phyloP scores from a whole-genome alignment of 345 rosid species.

The Arabidopsis thaliana region DNA sequence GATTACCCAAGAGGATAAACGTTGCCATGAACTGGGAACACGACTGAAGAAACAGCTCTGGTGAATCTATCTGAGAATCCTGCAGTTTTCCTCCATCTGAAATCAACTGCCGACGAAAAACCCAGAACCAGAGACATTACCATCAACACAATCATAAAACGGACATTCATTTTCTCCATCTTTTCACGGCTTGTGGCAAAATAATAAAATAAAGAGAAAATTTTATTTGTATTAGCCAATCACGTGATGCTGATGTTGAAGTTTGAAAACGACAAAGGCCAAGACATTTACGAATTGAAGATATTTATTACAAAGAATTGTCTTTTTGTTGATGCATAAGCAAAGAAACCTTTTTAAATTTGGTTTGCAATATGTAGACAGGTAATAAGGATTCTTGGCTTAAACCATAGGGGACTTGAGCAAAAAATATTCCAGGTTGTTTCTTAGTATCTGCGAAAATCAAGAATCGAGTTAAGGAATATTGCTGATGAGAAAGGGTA shows the following conservation, averaged over 20 bases:
- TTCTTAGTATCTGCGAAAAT: constrained; percentile 37
- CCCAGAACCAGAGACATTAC: constrained; percentile 48
- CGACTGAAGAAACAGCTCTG: constrained; percentile 62
- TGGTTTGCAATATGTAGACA: constrained; percentile 32
- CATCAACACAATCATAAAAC: constrained; percentile 28
- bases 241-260: constrained; percentile 38
- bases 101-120: constrained; percentile 50
- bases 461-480: constrained; percentile 44
- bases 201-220: background rate
- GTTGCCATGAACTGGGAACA: constrained; percentile 74
- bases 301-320: constrained; percentile 35
- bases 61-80: constrained; percentile 47
- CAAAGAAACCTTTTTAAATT: constrained; percentile 23
- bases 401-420: constrained; percentile 38
- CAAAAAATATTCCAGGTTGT: constrained; percentile 36
- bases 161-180: constrained; percentile 41
- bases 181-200: constrained; percentile 17
- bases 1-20: constrained; percentile 79
- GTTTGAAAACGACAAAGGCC: constrained; percentile 28
- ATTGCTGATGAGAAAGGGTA: constrained; percentile 42
- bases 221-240: constrained; percentile 35
- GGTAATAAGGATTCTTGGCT: constrained; percentile 43
- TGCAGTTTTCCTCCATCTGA: constrained; percentile 49
- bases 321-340: constrained; percentile 28
- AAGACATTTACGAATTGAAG: constrained; percentile 35